Base-by-base conservation (phyloP, 257 asterid species). In the Petunia secreta region DNA sequence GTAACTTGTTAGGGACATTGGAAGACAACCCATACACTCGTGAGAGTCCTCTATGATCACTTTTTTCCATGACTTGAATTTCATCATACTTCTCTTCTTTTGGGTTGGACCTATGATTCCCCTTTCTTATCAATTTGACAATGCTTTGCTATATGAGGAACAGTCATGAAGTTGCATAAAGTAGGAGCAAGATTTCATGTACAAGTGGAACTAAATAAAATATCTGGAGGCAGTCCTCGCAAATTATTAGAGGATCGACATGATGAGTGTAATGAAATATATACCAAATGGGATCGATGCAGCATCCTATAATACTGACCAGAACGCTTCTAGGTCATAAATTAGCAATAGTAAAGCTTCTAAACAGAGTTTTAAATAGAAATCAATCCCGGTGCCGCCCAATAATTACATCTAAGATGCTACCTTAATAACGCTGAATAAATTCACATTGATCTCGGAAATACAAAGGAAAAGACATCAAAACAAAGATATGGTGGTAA, bases 1-100 rank as follows among this genome's bases (percentile, higher is more conserved):
- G 88, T 78, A 80, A 54, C 77, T 66, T 40, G 14, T 46, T 67
- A 67, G 75, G 75, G 75, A 67, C 75, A 8, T 43, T 67, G 43
- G 2, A 67, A 25, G 25, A 25, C 25, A 25, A 25, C 25, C 25
- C 39, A 66, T 67, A 15, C 54, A 66, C 3, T 53, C 54, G 41
- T 41, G 14, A 53, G 75, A 41, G 14, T 15, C 37, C 54, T 25
- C 55, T n/a, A 67, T 67, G 39, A 67, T 43, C 54, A 43, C 38
- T 67, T 62, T 25, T 62, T 62, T 2, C 52, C 50, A 38, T 40
- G 36, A 39, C 73, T 65, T 73, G 6, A 50, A 50, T 50, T 5
- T 3, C 44, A 50, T 73, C 78, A 50, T 71, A 2, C 41, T 71
- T 50, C 0, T 11, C 25, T 71, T 68, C 16, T 16, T 58, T 58